Evolutionary conservation across 805 yeast genomes (phyloP).

Genomic region (Brettanomyces sp.): DNA sequence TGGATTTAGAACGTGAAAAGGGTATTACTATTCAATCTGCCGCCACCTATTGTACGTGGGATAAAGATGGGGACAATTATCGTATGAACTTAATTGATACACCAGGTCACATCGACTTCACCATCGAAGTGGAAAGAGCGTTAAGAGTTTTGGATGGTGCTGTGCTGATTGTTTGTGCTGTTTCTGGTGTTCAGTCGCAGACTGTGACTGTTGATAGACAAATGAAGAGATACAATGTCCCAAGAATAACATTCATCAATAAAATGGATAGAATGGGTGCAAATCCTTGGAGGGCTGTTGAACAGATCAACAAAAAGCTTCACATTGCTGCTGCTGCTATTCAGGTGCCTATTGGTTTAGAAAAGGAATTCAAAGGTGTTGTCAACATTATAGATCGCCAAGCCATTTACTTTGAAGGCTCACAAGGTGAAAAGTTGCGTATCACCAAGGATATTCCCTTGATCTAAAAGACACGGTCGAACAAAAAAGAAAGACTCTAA

Average conservation of each 20-base stretch:
- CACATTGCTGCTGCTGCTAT: constrained; percentile 94
- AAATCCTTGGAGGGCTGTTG: constrained; percentile 91
- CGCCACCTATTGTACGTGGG: constrained; percentile 97
- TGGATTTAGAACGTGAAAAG: constrained; percentile 97
- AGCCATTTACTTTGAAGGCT: constrained; percentile 82
- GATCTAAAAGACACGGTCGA: constrained; percentile 75
- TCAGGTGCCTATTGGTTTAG: constrained; percentile 96
- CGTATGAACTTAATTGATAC: constrained; percentile 96
- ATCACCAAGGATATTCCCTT: constrained; percentile 55
- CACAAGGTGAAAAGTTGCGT: constrained; percentile 76
- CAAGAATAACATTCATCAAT: constrained; percentile 90
- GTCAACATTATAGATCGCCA: constrained; percentile 86
- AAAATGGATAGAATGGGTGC: constrained; percentile 99
- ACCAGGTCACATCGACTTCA: constrained; percentile 98
- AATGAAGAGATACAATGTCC: constrained; percentile 97
- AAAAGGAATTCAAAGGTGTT: constrained; percentile 74
- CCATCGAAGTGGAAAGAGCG: constrained; percentile 99
- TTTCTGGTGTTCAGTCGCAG: constrained; percentile 96
- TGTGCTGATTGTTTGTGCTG: constrained; percentile 96
- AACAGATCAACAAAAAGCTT: constrained; percentile 78
- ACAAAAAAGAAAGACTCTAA: constrained; percentile 76
- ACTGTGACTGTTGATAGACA: constrained; percentile 98
- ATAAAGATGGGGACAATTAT: constrained; percentile 52
- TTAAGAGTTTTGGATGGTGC: constrained; percentile 97
- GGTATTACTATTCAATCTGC: constrained; percentile 98